Conservation (phyloP, 495 filamentous ascomycete species). For the Xylaria venustula region DNA sequence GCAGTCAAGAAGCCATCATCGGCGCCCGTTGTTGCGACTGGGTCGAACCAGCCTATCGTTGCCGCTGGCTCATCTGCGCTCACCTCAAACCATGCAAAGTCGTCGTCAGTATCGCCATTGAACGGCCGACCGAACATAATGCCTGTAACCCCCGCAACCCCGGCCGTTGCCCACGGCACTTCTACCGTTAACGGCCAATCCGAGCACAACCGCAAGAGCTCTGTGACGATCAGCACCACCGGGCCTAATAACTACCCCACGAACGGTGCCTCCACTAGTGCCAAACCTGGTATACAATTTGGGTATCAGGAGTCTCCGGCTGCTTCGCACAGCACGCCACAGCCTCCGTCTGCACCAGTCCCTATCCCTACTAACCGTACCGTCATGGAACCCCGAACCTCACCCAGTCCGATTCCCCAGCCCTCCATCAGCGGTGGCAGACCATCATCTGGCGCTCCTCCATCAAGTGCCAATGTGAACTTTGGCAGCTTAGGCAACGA, state of each 20-base stretch:
- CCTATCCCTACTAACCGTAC: constrained; percentile 65
- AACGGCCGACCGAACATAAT: constrained; percentile 77
- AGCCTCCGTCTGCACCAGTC: constrained; percentile 59
- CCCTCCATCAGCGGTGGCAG: constrained; percentile 81
- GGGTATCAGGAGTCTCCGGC: constrained; percentile 76
- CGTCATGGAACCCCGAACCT: constrained; percentile 68
- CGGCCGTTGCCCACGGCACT: constrained; percentile 46
- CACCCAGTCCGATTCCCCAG: constrained; percentile 87
- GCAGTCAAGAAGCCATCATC: constrained; percentile 74
- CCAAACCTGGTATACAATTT: constrained; percentile 69
- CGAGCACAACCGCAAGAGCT: constrained; percentile 79
- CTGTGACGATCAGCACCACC: constrained; percentile 81
- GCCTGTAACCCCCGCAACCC: constrained; percentile 64
- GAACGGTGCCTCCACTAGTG: constrained; percentile 66
- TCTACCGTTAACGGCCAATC: constrained; percentile 55
- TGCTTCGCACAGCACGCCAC: constrained; percentile 58
- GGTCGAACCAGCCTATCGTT: constrained; percentile 63
- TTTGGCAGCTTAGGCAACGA: constrained; percentile 84
- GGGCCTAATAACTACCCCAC: constrained; percentile 70
- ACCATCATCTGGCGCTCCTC: constrained; percentile 69
- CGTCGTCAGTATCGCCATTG: constrained; percentile 71
- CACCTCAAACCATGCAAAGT: constrained; percentile 76
- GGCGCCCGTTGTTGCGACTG: constrained; percentile 67
- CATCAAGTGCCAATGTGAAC: constrained; percentile 58
- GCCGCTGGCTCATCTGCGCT: constrained; percentile 62